These are phyloP conservation scores for Cardamine occulta DNA, from an alignment of 345 rosid species.

Conservation along the genomic window DNA sequence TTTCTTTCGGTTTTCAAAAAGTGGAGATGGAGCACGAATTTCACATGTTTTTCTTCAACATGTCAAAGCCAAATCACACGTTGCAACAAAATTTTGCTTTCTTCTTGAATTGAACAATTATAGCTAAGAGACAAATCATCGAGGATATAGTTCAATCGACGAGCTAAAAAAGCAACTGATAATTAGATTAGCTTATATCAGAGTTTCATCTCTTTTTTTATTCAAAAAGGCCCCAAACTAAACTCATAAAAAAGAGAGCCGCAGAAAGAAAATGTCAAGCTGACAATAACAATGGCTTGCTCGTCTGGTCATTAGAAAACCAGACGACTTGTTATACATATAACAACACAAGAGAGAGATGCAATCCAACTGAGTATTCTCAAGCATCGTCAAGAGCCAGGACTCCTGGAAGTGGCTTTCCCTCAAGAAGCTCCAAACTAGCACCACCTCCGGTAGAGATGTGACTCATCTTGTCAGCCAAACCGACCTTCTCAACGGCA, in stretches of 20 bases:
- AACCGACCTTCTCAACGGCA: conserved; percentile 79
- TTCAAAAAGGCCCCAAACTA: conserved; percentile 22
- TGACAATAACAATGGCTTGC: conserved; percentile 14
- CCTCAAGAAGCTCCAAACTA: conserved; percentile 86
- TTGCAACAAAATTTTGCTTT: not conserved
- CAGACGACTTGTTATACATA: conserved; percentile 32
- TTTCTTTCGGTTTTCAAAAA: not conserved
- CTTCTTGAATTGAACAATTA: not conserved
- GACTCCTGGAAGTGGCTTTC: conserved; percentile 85
- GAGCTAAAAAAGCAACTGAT: not conserved
- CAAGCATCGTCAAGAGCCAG: conserved; percentile 77
- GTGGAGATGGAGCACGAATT: not conserved
- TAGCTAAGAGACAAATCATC: not conserved
- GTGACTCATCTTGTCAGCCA: conserved; percentile 84
- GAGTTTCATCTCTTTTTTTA: conserved; percentile 19
- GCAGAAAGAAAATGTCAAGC: conserved; percentile 31
- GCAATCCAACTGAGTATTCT: not conserved
- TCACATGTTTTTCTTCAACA: not conserved
- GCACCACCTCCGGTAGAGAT: conserved; percentile 95
- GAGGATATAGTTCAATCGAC: not conserved
- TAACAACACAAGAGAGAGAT: conserved; percentile 25
- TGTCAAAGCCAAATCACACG: not conserved
- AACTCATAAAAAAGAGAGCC: conserved; percentile 31
- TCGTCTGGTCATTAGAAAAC: conserved; percentile 25
- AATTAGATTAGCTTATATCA: not conserved